Percentiles rank a stretch among this genome's conserved stretches.
Evolutionary conservation across 257 asterid species (phyloP).

Genomic region (Parsonsia alboflavescens): DNA sequence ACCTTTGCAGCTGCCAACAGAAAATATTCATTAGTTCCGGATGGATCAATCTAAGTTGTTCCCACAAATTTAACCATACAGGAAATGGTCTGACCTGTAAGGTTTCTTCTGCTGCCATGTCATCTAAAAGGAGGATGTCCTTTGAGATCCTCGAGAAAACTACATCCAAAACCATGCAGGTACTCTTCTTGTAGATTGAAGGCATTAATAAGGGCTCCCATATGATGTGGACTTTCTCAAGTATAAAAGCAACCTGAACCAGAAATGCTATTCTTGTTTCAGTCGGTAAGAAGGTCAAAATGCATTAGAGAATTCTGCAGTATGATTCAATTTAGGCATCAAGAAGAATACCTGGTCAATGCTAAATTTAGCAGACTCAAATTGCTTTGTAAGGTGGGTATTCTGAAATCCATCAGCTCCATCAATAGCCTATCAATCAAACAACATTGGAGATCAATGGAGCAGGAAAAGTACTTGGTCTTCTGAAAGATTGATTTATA

Average conservation of each 20-base stretch:
- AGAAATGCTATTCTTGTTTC: conserved; percentile 6
- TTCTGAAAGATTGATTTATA: not conserved
- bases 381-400: conserved; percentile 74
- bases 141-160: conserved; percentile 67
- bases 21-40: conserved; percentile 8
- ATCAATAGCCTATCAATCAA: conserved; percentile 64
- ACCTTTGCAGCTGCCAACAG: conserved; percentile 62
- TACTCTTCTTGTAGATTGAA: conserved; percentile 65
- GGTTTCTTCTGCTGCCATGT: conserved; percentile 98
- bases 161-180: conserved; percentile 58
- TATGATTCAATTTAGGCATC: not conserved
- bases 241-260: conserved; percentile 83
- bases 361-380: conserved; percentile 85
- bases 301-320: conserved; percentile 7
- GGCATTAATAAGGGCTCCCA: conserved; percentile 85
- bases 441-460: conserved; percentile 7
- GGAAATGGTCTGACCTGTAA: conserved; percentile 53
- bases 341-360: conserved; percentile 67
- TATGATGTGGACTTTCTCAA: conserved; percentile 93
- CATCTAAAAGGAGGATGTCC: conserved; percentile 84
- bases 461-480: conserved; percentile 8
- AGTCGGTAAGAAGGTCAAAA: conserved; percentile 14
- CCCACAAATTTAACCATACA: not conserved
- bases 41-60: conserved; percentile 16
- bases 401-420: conserved; percentile 93